A percentile compares a stretch with the other conserved stretches of the same genome.
These are phyloP conservation scores for Nakazawaea molendinolei DNA, from an alignment of 805 yeast species.

Conservation along the genomic window DNA sequence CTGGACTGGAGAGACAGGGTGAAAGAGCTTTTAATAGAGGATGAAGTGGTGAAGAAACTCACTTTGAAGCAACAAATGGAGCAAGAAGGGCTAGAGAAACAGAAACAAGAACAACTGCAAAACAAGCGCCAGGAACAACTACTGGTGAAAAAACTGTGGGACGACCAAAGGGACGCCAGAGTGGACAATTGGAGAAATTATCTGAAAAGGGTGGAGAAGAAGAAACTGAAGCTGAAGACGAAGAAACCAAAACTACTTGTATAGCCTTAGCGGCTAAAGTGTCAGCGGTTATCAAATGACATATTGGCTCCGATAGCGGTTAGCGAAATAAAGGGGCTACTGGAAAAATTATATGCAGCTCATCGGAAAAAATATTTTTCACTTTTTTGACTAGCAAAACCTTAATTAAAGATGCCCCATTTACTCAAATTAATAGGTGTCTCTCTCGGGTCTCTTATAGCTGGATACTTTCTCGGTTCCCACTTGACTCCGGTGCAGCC, in stretches of 20 bases:
- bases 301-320: no score
- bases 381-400: no score
- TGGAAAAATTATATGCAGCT: no score
- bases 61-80: constrained; percentile 34
- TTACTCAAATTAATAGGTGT: background rate
- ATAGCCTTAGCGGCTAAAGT: no score
- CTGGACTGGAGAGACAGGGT: constrained; percentile 35
- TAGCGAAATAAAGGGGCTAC: no score
- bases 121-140: constrained; percentile 25
- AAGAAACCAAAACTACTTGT: constrained; percentile 30
- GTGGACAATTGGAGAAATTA: constrained; percentile 57
- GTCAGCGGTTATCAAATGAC: no score
- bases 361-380: no score
- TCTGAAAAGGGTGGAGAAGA: constrained; percentile 35
- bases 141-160: constrained; percentile 49
- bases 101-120: constrained; percentile 25
- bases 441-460: background rate
- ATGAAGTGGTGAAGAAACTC: constrained; percentile 36
- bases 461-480: constrained; percentile 1
- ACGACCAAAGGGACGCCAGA: constrained; percentile 47
- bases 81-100: constrained; percentile 31
- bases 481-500: no score
- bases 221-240: constrained; percentile 36
- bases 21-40: constrained; percentile 36
- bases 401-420: background rate